Base-by-base conservation (phyloP, 768 basidiomycete species). In the Kondoa malvinella region DNA sequence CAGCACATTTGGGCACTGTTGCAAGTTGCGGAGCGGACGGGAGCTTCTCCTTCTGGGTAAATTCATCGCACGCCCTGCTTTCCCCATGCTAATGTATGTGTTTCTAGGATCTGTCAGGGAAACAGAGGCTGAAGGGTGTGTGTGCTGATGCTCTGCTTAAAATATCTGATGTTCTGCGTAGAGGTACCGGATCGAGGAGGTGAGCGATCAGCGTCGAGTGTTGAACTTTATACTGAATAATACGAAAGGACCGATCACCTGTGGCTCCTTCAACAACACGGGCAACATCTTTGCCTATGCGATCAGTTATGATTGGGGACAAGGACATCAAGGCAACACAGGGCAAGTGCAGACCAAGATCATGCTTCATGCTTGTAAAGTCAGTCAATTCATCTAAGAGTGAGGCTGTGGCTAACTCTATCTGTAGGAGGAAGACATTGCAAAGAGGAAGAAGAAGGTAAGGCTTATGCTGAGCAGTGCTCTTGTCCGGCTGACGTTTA, bases 31-130 rank as follows among this genome's bases (percentile, higher is more conserved):
- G 87, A 79, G 73, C 61, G 57, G 89, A 92, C 71, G 89, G 89
- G 25, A 86, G 86, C 1, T 85, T 92, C 76, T 87, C 89, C 81
- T 89, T 87, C 77, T 92, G 91, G 91, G 91, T 94, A 78, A 91
- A 91, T 50, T 21, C 8, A 8, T 50, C 40, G n/a, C n/a, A 8
- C 21, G 40, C 40, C 40, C 21, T 50, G 8, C 12, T 50, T 50
- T 8, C 8, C 40, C 12, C 21, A 50, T 50, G 12, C 21, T 21
- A 21, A 50, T 8, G 21, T 50, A 8, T 50, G 21, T 21, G 8
- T 50, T 50, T 50, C 40, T 50, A 50, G 40, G 40, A 50, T 50
- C 40, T 50, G 78, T 88, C 92, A 72, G 85, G 87, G 4, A 86
- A 90, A 68, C 90, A 87, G 8, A 85, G 92, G 57, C 82, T 96